Evolutionary conservation across 1,139 yeast genomes (phyloP).

Genomic region (Protomyces lactucae-debilis): DNA sequence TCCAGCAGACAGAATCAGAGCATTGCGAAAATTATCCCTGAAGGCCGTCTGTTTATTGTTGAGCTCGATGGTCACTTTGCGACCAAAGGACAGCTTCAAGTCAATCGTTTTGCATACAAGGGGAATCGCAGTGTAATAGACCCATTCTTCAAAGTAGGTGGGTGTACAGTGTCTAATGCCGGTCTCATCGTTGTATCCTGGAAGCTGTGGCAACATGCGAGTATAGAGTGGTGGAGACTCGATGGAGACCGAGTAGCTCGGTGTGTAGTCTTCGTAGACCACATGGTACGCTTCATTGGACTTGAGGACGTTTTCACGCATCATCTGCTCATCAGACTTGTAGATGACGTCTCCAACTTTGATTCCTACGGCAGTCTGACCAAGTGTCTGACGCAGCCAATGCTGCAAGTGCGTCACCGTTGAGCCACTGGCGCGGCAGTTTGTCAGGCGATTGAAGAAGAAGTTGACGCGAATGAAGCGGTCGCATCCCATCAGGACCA

Average conservation of each 20-base stretch:
- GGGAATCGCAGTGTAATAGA: conserved; percentile 21
- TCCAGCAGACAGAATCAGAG: conserved; percentile 5
- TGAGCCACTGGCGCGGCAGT: conserved; percentile 11
- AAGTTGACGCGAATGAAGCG: conserved; percentile 9
- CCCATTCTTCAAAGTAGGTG: conserved; percentile 20
- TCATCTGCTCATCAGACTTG: conserved; percentile 15
- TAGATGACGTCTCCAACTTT: conserved; percentile 14
- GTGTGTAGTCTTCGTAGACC: conserved; percentile 22
- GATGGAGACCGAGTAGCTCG: conserved; percentile 6
- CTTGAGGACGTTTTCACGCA: conserved; percentile 17
- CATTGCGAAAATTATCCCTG: conserved; percentile 16
- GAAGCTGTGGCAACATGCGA: not conserved
- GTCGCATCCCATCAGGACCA: conserved; percentile 17
- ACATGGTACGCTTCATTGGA: conserved; percentile 10
- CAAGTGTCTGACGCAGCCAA: conserved; percentile 11
- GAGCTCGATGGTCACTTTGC: conserved; percentile 4
- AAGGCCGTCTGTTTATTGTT: conserved; percentile 10
- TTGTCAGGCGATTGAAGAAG: conserved; percentile 9
- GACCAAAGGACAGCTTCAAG: conserved; percentile 10
- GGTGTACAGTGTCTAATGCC: conserved; percentile 2
- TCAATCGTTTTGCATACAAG: conserved; percentile 9
- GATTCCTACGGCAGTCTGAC: conserved; percentile 14
- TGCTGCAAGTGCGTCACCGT: conserved; percentile 16
- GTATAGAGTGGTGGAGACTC: conserved; percentile 14
- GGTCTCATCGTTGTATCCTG: conserved; percentile 6